Evolutionary conservation across 129 eudicot genomes (phyloP).

Genomic region (Centrapalus pauciflorus): DNA sequence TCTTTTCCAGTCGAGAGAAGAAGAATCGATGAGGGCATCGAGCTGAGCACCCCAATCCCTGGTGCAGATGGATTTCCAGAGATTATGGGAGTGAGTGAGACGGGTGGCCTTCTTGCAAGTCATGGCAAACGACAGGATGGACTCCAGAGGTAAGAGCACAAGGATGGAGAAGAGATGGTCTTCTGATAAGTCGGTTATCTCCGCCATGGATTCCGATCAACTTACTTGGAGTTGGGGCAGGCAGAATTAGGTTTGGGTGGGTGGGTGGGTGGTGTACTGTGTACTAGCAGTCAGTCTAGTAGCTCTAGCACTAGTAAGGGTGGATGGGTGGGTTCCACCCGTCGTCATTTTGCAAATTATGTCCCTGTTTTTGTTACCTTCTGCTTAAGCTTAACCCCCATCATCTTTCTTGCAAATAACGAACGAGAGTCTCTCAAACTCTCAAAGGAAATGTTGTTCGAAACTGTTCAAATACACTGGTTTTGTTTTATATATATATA

Average conservation of each 20-base stretch:
- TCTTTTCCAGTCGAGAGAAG: constrained; percentile 40
- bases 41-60: constrained; percentile 72
- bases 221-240: not conserved
- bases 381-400: no score
- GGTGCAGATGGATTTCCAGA: constrained; percentile 74
- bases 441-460: no score
- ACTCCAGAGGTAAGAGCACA: constrained; percentile 50
- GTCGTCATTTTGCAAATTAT: constrained; percentile 6
- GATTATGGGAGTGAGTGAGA: constrained; percentile 43
- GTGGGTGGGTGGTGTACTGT: not conserved
- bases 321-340: constrained; percentile 12
- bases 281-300: no score
- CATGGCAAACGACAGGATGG: constrained; percentile 66
- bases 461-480: no score
- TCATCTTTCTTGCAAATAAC: no score
- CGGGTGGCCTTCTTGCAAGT: constrained; percentile 51
- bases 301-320: no score
- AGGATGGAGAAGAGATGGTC: constrained; percentile 84
- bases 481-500: no score
- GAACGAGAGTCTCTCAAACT: no score
- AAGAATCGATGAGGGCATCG: constrained; percentile 33
- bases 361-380: constrained; percentile 13
- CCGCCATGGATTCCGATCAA: constrained; percentile 36
- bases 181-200: constrained; percentile 37
- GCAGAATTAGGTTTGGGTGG: not conserved